Base-by-base conservation (phyloP, 75 land plant species). In the Larix kaempferi region DNA sequence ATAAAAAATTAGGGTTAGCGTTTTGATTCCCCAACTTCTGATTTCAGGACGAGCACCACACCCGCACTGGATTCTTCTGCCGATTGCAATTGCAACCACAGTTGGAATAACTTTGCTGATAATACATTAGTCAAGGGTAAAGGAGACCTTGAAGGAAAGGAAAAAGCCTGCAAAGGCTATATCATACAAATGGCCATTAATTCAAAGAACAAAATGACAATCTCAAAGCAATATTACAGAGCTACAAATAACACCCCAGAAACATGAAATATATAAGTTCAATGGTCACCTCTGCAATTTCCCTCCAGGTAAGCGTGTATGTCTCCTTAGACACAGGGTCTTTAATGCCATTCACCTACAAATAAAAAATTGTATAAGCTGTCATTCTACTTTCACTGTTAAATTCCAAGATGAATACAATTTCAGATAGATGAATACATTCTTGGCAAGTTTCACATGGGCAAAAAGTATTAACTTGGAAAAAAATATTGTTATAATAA, bases 311-410 rank as follows among this genome's bases (percentile, higher is more conserved):
- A 61, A 77, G 81, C 44, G 81, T 89, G 84, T 89, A 91, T 22
- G 91, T 89, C 59, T 87, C 79, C 78, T 91, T 85, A 72, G 29
- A 78, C 3, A 91, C 82, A 57, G 94, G 94, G 66, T 91, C 94
- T 27, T 16, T 74, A 57, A 91, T 91, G 11, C 3, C 5, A 39
- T 67, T 67, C 21, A 67, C 16, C 71, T 67, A 44, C 22, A 67
- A 67, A 66, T 39, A 3, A 67, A 67, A 35, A 67, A 5, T 44
- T 15, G 22, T 21, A 37, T 39, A 39, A 37, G 49, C 39, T 39
- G 19, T 39, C 10, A 67, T 67, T 67, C n/a, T 21, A 39, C 5
- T 6, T 39, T 37, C 7, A 39, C 21, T 67, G 35, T 3, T 5
- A 67, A 67, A 67, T 16, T 37, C 0, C 23, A 67, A 0, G 49